These are phyloP conservation scores for Henckelia pumila DNA, from an alignment of 257 asterid species.

Conservation along the genomic window DNA sequence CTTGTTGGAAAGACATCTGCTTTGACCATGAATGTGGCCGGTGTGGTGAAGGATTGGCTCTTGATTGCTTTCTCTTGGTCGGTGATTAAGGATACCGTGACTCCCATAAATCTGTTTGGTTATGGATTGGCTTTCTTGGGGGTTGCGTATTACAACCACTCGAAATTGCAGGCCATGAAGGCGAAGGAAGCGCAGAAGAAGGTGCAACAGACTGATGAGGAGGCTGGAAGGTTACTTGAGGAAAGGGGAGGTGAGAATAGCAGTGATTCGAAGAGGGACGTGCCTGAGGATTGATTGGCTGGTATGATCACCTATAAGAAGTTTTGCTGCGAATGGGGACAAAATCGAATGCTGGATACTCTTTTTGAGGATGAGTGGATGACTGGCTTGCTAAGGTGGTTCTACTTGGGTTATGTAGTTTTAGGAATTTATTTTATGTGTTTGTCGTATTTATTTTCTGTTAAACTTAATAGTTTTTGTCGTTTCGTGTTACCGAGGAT, in stretches of 20 bases:
- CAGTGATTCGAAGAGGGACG: background rate
- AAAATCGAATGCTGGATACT: background rate
- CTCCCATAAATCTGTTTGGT: background rate
- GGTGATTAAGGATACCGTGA: background rate
- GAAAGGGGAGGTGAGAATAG: background rate
- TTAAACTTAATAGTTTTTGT: too few relatives aligned
- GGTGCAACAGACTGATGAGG: background rate
- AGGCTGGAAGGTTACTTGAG: background rate
- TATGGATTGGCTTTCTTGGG: background rate
- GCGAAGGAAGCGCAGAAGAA: background rate
- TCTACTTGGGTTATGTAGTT: background rate
- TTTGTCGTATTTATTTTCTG: background rate
- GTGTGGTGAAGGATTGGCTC: background rate
- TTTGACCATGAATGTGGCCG: background rate
- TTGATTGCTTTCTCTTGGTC: background rate
- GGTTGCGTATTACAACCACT: background rate
- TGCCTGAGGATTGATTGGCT: background rate
- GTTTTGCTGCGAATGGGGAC: background rate
- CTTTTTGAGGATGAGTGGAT: background rate
- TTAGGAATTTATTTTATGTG: background rate
- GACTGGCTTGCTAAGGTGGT: background rate
- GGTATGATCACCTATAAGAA: background rate
- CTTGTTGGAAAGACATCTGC: constrained; percentile 1
- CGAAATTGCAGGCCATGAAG: background rate
- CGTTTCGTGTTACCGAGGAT: background rate